A percentile compares a stretch with the other conserved stretches of the same genome.
Conservation (phyloP, 2,329 filamentous ascomycete species). For the Cryphonectria parasitica region DNA sequence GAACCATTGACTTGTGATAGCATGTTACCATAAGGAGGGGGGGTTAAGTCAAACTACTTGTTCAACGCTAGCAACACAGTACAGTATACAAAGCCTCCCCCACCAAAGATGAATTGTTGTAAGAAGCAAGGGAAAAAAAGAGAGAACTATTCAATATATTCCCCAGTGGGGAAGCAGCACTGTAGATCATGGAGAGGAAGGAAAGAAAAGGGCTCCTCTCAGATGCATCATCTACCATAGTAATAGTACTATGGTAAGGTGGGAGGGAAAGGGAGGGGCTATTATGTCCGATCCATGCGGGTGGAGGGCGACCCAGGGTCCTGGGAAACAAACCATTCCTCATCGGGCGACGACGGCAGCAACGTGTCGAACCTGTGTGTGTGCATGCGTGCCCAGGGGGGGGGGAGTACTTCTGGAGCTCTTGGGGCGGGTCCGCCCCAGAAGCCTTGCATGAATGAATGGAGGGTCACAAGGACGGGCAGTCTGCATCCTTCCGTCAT, state of each 20-base stretch:
- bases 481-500: background rate
- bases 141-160: background rate
- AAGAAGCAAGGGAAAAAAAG: background rate
- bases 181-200: background rate
- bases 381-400: no score
- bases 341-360: conserved; percentile 17
- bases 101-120: background rate
- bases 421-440: background rate
- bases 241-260: background rate
- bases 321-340: conserved; percentile 14
- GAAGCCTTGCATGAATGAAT: background rate
- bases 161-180: background rate
- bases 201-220: background rate
- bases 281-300: background rate
- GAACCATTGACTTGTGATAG: background rate
- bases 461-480: conserved; percentile 2
- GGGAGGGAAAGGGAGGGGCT: background rate
- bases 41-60: background rate
- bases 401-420: background rate
- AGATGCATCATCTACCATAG: background rate
- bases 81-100: background rate
- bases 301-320: background rate
- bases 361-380: background rate
- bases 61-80: background rate
- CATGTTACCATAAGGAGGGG: background rate